Evolutionary conservation across 2,329 filamentous ascomycete genomes (phyloP), one percentile per base, ranked within the genome.

Genomic region (Fusarium liriodendri): DNA sequence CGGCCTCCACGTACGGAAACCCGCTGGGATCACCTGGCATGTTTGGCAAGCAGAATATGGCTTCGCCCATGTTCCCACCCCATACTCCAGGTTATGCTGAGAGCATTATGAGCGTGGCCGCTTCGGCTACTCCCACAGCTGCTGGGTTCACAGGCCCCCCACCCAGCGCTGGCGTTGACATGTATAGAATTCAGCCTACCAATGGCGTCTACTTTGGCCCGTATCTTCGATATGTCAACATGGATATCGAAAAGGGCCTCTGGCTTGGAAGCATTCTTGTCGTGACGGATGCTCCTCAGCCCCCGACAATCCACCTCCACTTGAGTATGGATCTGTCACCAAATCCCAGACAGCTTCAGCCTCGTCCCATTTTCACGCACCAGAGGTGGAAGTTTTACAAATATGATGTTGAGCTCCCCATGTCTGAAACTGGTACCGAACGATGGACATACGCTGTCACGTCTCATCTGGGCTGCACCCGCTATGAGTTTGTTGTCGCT

Each of bases 381-480:
- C 96, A 98, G 80, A 89, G 95, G 70, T 99, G 95, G 95, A 92
- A 92, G 14, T 99, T 99, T 81, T 98, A 97, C 84, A 94, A 95
- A 80, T 99, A 99, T 79, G 95, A 98, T 72, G 83, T 98, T 65
- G 94, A 98, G 71, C 83, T 99, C 55, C 91, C 90, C 70, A 99
- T 99, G 97, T 92, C 93, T 37, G 95, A 98, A 18, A 89, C 90
- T 33, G 67, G 71, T 22, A 93, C 95, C 0, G 90, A 92, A 74
- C 93, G 97, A 80, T 99, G 97, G 97, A 99, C 97, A 0, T 99
- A 99, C 80, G 97, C 97, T 2, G 95, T 99, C 61, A 99, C 97
- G 0, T 98, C 97, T 1, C 95, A 98, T 79, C 87, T 98, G 22
- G 97, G 97, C 37, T 99, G 97, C 84, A 98, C 97, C n/a, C 90